Evolutionary conservation across 1,284 basidiomycete genomes (phyloP), one percentile per base, ranked within the genome.

Genomic region (Sporisorium graminicola): DNA sequence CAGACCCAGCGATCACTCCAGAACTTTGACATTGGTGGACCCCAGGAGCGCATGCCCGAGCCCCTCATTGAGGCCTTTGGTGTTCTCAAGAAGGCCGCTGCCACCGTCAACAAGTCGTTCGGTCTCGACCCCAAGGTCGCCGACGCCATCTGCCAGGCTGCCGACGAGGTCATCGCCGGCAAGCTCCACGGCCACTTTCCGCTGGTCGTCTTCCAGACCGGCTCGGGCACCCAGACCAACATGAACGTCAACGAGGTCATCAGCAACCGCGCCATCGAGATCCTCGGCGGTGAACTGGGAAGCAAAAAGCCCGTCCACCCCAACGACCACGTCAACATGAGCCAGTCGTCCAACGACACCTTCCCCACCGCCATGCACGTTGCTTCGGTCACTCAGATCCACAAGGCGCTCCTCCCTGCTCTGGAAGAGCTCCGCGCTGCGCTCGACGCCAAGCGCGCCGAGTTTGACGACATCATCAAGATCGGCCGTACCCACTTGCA

Each of bases 221-320:
- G 97, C 65, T 97, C 94, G 65, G 97, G 97, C 56, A 99, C 97
- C 3, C 97, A 99, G 88, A 96, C 94, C 86, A 99, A 99, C 89
- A 99, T 99, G 97, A 99, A 99, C 87, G 93, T 91, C 72, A 99
- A 99, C 87, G 97, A 99, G 90, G 96, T 99, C 85, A 97, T 99
- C 86, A 95, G 94, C 31, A 99, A 99, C 87, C 92, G 96, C 72
- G 97, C 97, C 40, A 99, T 99, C 84, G 94, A 99, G 88, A 88
- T 98, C 77, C 91, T 99, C 73, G 97, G 97, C 24, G 97, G 97
- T 29, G 90, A 97, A 87, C 89, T 98, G 61, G 97, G 97, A 50
- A 94, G 92, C 70, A 99, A 99, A 89, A 94, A 90, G 85, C 97
- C 97, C 29, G 95, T 99, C 13, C 97, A 99, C 87, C 97, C 97